A percentile compares a stretch with the other conserved stretches of the same genome.
phyloP scores from a whole-genome alignment of 331 rosid species.

The Rhamnella rubrinervis region DNA sequence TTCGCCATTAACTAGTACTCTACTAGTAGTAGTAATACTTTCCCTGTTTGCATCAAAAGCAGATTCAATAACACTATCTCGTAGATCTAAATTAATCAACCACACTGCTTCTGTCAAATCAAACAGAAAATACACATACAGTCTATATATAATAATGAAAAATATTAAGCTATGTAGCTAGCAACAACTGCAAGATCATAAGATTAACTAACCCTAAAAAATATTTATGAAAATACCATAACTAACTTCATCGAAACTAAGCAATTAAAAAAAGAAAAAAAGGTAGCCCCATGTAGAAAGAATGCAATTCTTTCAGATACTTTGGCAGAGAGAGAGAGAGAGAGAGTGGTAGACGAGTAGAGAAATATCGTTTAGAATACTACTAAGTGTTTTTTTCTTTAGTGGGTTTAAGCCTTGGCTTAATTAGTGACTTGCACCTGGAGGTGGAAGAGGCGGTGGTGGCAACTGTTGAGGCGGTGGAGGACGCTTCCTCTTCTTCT shows the following conservation, averaged over 20 bases:
- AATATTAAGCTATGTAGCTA: conserved; percentile 14
- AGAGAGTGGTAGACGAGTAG: background rate
- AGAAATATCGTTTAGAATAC: too few relatives aligned
- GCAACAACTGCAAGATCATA: conserved; percentile 20
- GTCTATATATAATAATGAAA: conserved; percentile 8
- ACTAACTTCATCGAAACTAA: background rate
- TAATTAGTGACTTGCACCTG: conserved; percentile 46
- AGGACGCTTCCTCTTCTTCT: conserved; percentile 90
- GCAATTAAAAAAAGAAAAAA: background rate
- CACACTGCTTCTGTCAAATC: conserved; percentile 41
- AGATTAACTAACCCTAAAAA: conserved; percentile 51
- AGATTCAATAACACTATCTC: conserved; percentile 31
- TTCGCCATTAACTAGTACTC: too few relatives aligned
- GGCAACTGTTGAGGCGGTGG: conserved; percentile 32
- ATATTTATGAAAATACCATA: conserved; percentile 18
- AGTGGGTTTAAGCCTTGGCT: too few relatives aligned
- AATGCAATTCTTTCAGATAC: too few relatives aligned
- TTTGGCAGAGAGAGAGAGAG: too few relatives aligned
- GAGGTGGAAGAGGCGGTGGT: conserved; percentile 31
- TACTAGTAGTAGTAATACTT: too few relatives aligned
- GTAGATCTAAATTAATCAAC: conserved; percentile 28
- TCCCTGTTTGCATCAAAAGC: conserved; percentile 50
- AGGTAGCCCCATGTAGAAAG: background rate
- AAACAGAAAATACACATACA: conserved; percentile 35
- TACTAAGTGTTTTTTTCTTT: too few relatives aligned